Percentiles rank a stretch among this genome's conserved stretches.
Conservation (phyloP, 2,329 filamentous ascomycete genomes). For the Scleromitrula shiraiana region DNA sequence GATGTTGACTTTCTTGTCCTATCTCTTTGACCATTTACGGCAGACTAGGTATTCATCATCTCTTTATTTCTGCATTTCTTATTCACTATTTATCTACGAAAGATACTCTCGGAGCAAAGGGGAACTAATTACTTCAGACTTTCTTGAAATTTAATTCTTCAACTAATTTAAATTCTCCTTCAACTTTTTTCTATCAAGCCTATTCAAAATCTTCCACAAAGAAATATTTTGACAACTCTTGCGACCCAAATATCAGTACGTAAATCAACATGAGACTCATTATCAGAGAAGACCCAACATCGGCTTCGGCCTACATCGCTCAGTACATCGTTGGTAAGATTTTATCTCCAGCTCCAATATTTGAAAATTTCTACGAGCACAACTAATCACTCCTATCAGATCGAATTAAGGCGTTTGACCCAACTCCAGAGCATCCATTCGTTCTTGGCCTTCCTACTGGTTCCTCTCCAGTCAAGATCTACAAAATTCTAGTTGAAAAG, state of each 20-base stretch:
- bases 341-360: not conserved
- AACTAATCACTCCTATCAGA: slow-evolving; percentile 35
- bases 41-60: not conserved
- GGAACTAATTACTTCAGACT: too few species aligned
- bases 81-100: too few species aligned
- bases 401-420: slow-evolving; percentile 69
- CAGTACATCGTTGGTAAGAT: slow-evolving; percentile 66
- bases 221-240: not conserved
- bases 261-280: slow-evolving; percentile 66
- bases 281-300: slow-evolving; percentile 62
- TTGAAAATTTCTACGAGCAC: not conserved
- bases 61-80: not conserved
- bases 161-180: too few species aligned
- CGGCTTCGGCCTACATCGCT: slow-evolving; percentile 68
- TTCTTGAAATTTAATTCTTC: too few species aligned
- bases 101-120: too few species aligned
- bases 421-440: slow-evolving; percentile 65
- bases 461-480: slow-evolving; percentile 71
- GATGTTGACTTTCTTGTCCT: not conserved
- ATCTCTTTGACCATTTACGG: not conserved
- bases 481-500: slow-evolving; percentile 64
- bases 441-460: slow-evolving; percentile 79
- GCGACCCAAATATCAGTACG: not conserved
- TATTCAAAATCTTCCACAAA: not conserved
- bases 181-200: not conserved